phyloP scores from a whole-genome alignment of 2,329 filamentous ascomycete genomes.

The Atkinsonella hypoxylon region DNA sequence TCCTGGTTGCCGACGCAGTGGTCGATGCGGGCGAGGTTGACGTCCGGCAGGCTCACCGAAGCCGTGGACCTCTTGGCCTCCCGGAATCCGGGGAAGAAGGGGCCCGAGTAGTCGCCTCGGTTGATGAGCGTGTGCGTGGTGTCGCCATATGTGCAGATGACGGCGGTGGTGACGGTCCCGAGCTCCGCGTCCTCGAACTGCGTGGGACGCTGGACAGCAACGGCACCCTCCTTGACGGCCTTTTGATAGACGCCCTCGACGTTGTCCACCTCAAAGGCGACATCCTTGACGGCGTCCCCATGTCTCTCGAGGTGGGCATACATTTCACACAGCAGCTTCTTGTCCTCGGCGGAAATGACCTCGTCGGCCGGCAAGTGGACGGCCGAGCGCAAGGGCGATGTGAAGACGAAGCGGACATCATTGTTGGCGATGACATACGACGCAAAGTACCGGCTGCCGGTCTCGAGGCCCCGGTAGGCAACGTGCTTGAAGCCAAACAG shows the following conservation, averaged over 20 bases:
- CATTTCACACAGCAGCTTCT: constrained; percentile 56
- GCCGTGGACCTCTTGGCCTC: constrained; percentile 31
- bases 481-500: constrained; percentile 77
- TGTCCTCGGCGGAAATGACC: constrained; percentile 51
- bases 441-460: constrained; percentile 66
- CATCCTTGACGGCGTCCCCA: constrained; percentile 89
- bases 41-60: constrained; percentile 41
- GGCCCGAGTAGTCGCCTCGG: constrained; percentile 54
- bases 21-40: constrained; percentile 67
- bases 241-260: constrained; percentile 67
- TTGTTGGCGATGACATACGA: constrained; percentile 76
- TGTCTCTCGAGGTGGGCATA: constrained; percentile 75
- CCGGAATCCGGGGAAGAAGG: constrained; percentile 76
- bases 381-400: constrained; percentile 61
- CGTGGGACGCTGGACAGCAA: constrained; percentile 49
- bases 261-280: constrained; percentile 88
- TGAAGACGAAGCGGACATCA: constrained; percentile 70
- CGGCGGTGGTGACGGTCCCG: constrained; percentile 60
- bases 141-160: constrained; percentile 86
- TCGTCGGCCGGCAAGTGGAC: constrained; percentile 44
- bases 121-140: constrained; percentile 88
- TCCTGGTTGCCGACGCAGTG: constrained; percentile 97
- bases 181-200: constrained; percentile 42
- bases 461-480: constrained; percentile 82
- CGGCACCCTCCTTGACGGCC: constrained; percentile 54